Base-by-base conservation (phyloP, 2,329 filamentous ascomycete genomes). In the Nemania bipapillata region DNA sequence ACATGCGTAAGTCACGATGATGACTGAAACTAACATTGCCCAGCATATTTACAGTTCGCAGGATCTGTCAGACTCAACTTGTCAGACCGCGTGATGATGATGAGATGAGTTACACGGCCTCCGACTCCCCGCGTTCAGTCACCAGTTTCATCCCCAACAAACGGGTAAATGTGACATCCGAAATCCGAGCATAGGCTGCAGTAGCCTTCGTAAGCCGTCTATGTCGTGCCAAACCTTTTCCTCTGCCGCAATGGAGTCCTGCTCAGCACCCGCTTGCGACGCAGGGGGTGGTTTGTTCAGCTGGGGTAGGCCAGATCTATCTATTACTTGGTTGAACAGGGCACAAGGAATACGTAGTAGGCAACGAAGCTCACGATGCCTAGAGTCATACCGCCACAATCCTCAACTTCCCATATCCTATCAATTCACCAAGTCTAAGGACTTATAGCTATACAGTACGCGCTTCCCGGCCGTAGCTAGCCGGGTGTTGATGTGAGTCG, bases 391-490 rank as follows among this genome's bases (percentile, higher is more conserved):
- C 37, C 11, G 42, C 20, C 28, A 17, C 47, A n/a, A 49, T 42
- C 50, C n/a, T 47, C n/a, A 45, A 22, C 24, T 22, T 3, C 55
- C 12, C 7, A 24, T 32, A 32, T 24, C 28, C 26, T 15, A 32
- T 20, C 49, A 42, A 50, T 52, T 32, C 12, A 4, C 45, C 7
- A 17, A 9, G 50, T 17, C n/a, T 20, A 35, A 30, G 8, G 24
- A 3, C n/a, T 54, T 22, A 54, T 8, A 9, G 20, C 12, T 24
- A 28, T 32, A 24, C n/a, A n/a, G n/a, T n/a, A n/a, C n/a, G n/a
- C n/a, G n/a, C 32, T 24, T 6, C 50, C 40, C 62, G 37, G 49
- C 66, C 62, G 66, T 28, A n/a, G 15, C 20, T 69, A 69, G 52
- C 66, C 57, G 63, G 37, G 7, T 17, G 3, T 30, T 42, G 20